Evolutionary conservation across 1,139 yeast genomes (phyloP), one percentile per base, ranked within the genome.

Genomic region (Cylindricascospora bacillispora): DNA sequence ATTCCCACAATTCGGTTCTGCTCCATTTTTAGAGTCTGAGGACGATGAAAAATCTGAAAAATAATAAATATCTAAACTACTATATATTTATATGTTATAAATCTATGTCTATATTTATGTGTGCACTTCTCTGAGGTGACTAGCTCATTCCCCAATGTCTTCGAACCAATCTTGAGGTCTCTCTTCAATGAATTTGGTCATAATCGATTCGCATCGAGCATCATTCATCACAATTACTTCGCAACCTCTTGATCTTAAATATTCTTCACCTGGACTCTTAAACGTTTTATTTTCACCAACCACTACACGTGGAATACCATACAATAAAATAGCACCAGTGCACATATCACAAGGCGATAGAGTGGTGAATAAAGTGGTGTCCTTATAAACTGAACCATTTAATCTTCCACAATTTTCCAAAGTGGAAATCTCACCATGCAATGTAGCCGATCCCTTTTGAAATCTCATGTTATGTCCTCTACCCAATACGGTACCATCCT

Each of bases 341-440:
- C 97, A 86, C 95, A 86, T 86, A 42, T 75, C 66, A 54, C 97
- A 86, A 2, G 97, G 95, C 5, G 94, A 80, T 41, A 86, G 62
- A 0, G 95, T 81, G 25, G 95, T 83, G 58, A 85, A 86, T 73
- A 86, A 72, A 40, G 77, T 79, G 57, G 76, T 76, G 48, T 63
- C 68, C 59, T 66, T 80, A 64, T 79, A 79, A 15, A 65, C 65
- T 22, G 61, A 60, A 4, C 82, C 86, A 13, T 70, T 68, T 33
- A 86, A 63, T 47, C 95, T 70, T 10, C 97, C 97, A 13, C 94
- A 92, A 41, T 80, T 75, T 51, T 85, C 95, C 37, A 86, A 63
- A 6, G 93, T 76, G 9, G 86, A 70, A 49, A 81, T 86, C 52
- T 86, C 97, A 15, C 94, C 97, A 47, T 86, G 97, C 36, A 86